A percentile compares a stretch with the other conserved stretches of the same genome.
Conservation (phyloP, 2,329 filamentous ascomycete species). For the Trichoderma semiorbis region DNA sequence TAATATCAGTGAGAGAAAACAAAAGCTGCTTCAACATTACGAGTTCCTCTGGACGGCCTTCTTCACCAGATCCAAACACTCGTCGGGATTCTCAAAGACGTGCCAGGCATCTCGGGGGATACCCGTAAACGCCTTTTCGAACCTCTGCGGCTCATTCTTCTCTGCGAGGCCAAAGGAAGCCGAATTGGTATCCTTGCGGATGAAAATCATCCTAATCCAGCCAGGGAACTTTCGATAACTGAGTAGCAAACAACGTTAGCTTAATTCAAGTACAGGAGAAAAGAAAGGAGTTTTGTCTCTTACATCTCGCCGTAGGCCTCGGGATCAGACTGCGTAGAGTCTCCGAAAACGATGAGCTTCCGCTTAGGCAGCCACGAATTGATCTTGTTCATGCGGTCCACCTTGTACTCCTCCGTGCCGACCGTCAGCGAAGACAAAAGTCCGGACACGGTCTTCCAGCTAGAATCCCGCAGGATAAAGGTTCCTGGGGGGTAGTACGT, state of each 20-base stretch:
- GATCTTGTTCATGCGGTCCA: slow-evolving; percentile 73
- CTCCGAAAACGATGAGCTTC: slow-evolving; percentile 80
- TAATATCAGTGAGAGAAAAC: neutral
- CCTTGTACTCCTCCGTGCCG: slow-evolving; percentile 83
- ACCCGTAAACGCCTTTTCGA: slow-evolving; percentile 76
- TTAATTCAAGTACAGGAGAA: neutral
- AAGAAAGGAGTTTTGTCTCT: slow-evolving; percentile 24
- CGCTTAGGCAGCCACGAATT: slow-evolving; percentile 73
- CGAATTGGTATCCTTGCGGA: slow-evolving; percentile 77
- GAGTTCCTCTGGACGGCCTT: slow-evolving; percentile 23
- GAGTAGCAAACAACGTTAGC: neutral
- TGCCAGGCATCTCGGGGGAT: slow-evolving; percentile 71
- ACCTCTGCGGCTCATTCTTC: slow-evolving; percentile 71
- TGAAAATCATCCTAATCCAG: slow-evolving; percentile 82
- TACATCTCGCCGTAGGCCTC: slow-evolving; percentile 84
- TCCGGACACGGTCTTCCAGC: slow-evolving; percentile 79
- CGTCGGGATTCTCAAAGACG: slow-evolving; percentile 74
- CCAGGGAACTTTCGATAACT: slow-evolving; percentile 62
- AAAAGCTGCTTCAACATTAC: neutral
- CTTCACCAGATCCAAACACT: slow-evolving; percentile 46
- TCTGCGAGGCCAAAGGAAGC: slow-evolving; percentile 65
- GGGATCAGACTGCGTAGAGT: slow-evolving; percentile 87
- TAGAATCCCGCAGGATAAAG: slow-evolving; percentile 78
- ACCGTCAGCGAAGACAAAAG: slow-evolving; percentile 75
- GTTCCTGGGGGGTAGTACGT: slow-evolving; percentile 72